Evolutionary conservation across 2,329 filamentous ascomycete genomes (phyloP).

Genomic region (Dactylellina leptospora): DNA sequence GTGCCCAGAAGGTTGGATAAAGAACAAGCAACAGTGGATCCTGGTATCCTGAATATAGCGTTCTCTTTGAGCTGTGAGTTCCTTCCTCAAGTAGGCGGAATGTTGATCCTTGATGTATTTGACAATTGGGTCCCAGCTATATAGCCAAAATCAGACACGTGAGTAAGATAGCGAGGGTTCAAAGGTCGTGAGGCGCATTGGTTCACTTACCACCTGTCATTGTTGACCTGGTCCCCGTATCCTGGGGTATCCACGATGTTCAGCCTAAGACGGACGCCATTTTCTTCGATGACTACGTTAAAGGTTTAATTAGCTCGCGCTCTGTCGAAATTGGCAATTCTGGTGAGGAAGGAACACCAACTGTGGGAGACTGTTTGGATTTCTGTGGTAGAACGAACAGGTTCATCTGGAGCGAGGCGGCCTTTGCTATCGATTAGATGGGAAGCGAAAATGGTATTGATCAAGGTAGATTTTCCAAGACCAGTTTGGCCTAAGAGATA

Average conservation of each 20-base stretch:
- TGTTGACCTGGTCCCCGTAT: slow-evolving; percentile 98
- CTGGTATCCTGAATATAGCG: slow-evolving; percentile 99
- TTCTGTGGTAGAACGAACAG: slow-evolving; percentile 93
- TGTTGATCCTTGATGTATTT: slow-evolving; percentile 99
- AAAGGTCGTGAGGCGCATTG: too few species aligned
- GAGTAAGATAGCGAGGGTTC: too few species aligned
- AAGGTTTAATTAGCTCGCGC: too few species aligned
- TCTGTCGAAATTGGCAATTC: background rate
- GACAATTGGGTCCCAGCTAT: slow-evolving; percentile 95
- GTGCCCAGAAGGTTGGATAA: slow-evolving; percentile 98
- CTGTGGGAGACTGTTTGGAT: slow-evolving; percentile 96
- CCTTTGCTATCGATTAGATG: slow-evolving; percentile 99
- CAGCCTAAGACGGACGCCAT: slow-evolving; percentile 92
- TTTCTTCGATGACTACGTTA: slow-evolving; percentile 86
- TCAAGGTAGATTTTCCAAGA: slow-evolving; percentile 96
- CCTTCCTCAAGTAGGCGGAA: slow-evolving; percentile 98
- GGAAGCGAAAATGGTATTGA: slow-evolving; percentile 99
- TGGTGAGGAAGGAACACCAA: slow-evolving; percentile 57
- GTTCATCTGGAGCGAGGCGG: slow-evolving; percentile 88
- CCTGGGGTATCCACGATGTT: slow-evolving; percentile 99
- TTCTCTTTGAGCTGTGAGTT: slow-evolving; percentile 98
- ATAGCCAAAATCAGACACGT: slow-evolving; percentile 11
- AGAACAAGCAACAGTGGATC: slow-evolving; percentile 99
- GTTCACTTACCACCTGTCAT: slow-evolving; percentile 80
- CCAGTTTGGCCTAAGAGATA: slow-evolving; percentile 98